phyloP scores from a whole-genome alignment of 495 filamentous ascomycete genomes.

The Jackrogersella multiformis region DNA sequence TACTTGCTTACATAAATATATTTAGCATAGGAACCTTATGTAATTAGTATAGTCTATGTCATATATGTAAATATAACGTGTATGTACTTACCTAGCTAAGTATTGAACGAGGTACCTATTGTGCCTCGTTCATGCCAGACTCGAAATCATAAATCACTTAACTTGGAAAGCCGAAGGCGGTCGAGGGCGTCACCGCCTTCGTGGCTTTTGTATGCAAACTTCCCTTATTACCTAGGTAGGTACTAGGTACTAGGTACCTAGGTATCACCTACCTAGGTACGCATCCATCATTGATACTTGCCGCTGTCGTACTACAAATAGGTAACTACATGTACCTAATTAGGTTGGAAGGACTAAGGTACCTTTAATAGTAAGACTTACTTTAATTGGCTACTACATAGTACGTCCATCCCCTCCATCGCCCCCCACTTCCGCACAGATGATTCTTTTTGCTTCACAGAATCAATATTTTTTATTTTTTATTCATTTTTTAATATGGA shows the following conservation, averaged over 20 bases:
- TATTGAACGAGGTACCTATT: too few relatives aligned
- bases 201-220: constrained; percentile 7
- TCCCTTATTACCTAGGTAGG: background rate
- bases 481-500: constrained; percentile 2
- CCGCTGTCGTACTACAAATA: too few relatives aligned
- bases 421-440: constrained; percentile 22
- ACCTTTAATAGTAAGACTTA: background rate
- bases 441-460: constrained; percentile 12
- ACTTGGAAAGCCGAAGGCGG: constrained; percentile 35
- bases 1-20: background rate
- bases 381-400: constrained; percentile 10
- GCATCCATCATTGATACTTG: constrained; percentile 14
- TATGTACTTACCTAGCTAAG: background rate
- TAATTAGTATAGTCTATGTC: too few relatives aligned
- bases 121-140: background rate
- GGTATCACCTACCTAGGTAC: constrained; percentile 5
- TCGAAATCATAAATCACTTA: constrained; percentile 10
- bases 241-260: background rate
- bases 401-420: too few relatives aligned
- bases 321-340: too few relatives aligned
- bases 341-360: too few relatives aligned
- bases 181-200: constrained; percentile 30
- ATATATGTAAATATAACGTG: background rate
- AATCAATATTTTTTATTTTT: background rate
- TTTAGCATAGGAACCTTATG: too few relatives aligned